Evolutionary conservation across 495 filamentous ascomycete species (phyloP).

Genomic region (Penicillium turbatum): DNA sequence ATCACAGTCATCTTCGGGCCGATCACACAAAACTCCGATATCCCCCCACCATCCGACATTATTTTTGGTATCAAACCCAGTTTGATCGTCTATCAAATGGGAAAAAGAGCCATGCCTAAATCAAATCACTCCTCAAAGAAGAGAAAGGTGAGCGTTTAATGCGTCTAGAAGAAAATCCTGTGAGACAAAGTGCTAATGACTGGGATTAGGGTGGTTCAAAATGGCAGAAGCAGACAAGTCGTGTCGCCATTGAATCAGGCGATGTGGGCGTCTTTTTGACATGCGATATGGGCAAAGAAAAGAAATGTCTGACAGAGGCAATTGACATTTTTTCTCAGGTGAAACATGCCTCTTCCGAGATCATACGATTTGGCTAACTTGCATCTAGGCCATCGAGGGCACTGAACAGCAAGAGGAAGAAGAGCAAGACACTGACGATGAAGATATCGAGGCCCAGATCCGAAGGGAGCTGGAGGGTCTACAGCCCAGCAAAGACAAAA

Average conservation of each 20-base stretch:
- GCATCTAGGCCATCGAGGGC: constrained; percentile 20
- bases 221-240: constrained; percentile 23
- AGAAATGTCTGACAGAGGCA: constrained; percentile 69
- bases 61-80: constrained; percentile 3
- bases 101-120: constrained; percentile 33
- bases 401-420: constrained; percentile 32
- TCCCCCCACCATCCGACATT: constrained; percentile 4
- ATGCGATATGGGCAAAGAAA: constrained; percentile 76
- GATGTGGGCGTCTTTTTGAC: constrained; percentile 87
- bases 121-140: constrained; percentile 31
- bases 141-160: constrained; percentile 29
- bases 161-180: background rate
- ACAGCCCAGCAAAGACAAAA: constrained; percentile 45
- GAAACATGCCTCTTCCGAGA: background rate
- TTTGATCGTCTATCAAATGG: constrained; percentile 22
- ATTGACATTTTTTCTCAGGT: constrained; percentile 73
- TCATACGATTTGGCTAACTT: constrained; percentile 3
- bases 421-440: constrained; percentile 38
- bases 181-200: background rate
- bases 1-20: constrained; percentile 3
- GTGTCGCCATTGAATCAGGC: constrained; percentile 57
- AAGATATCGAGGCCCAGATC: constrained; percentile 82
- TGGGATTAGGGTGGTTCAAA: constrained; percentile 24
- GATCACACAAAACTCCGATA: constrained; percentile 20
- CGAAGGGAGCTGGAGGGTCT: constrained; percentile 68